Conservation (phyloP, 2,329 filamentous ascomycete species). For the Alternaria brassicicola region DNA sequence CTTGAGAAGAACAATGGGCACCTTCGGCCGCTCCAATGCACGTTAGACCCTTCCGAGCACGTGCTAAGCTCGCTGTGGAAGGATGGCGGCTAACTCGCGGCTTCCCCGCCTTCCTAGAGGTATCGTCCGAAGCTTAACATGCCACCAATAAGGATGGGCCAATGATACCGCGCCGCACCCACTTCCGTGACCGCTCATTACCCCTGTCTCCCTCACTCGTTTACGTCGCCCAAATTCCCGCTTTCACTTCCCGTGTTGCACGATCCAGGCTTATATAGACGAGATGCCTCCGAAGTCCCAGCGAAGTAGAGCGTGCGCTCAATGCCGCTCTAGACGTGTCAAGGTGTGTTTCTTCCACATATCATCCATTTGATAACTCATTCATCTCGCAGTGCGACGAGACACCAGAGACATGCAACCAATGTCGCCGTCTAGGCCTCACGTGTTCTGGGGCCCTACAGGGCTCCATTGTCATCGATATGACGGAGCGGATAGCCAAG, state of each 20-base stretch:
- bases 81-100: background rate
- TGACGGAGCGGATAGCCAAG: slow-evolving; percentile 41
- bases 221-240: slow-evolving; percentile 20
- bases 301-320: slow-evolving; percentile 42
- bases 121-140: slow-evolving; percentile 36
- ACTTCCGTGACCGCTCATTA: background rate
- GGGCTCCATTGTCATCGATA: slow-evolving; percentile 45
- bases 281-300: slow-evolving; percentile 34
- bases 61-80: background rate
- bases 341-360: slow-evolving; percentile 28
- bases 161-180: background rate
- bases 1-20: too few relatives aligned
- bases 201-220: background rate
- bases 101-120: background rate
- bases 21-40: too few relatives aligned
- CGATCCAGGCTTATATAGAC: background rate
- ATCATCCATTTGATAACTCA: slow-evolving; percentile 5
- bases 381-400: slow-evolving; percentile 32
- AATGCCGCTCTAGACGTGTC: slow-evolving; percentile 45
- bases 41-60: too few relatives aligned
- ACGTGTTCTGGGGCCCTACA: slow-evolving; percentile 40
- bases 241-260: slow-evolving; percentile 15
- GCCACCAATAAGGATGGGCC: slow-evolving; percentile 45
- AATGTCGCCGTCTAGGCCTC: slow-evolving; percentile 31
- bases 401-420: slow-evolving; percentile 29